Evolutionary conservation across 768 basidiomycete genomes (phyloP).

Genomic region (Boletus subparvulus): DNA sequence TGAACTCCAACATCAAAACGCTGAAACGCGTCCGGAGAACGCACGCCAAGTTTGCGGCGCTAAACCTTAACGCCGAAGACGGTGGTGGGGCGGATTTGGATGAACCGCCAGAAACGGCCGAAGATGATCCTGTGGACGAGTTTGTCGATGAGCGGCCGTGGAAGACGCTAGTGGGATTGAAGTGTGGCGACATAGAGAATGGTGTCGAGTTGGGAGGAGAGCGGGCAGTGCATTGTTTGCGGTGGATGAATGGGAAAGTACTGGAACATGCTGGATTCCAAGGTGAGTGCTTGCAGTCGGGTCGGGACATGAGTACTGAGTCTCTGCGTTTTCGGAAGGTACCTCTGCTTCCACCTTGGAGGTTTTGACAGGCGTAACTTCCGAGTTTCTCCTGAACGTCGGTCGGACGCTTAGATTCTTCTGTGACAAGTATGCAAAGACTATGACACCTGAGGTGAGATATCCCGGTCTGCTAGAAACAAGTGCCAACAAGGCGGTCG

Average conservation of each 20-base stretch:
- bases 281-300: conserved; percentile 47
- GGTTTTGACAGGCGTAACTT: conserved; percentile 70
- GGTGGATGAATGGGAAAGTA: conserved; percentile 73
- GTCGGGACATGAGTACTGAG: conserved; percentile 1
- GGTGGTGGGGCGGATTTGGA: conserved; percentile 37
- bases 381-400: conserved; percentile 82
- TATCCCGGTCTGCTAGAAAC: not conserved
- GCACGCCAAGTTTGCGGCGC: conserved; percentile 65
- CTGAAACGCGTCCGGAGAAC: conserved; percentile 71
- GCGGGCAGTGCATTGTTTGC: conserved; percentile 61
- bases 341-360: conserved; percentile 75
- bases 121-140: conserved; percentile 29
- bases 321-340: conserved; percentile 43
- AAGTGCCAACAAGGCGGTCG: not conserved
- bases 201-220: conserved; percentile 58
- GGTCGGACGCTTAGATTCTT: conserved; percentile 83
- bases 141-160: conserved; percentile 63
- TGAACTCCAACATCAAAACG: conserved; percentile 77
- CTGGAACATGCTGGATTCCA: conserved; percentile 92
- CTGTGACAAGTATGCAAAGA: conserved; percentile 73
- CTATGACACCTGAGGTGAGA: conserved; percentile 83
- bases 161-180: conserved; percentile 33
- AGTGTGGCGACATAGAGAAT: conserved; percentile 4
- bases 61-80: conserved; percentile 41
- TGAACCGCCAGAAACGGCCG: conserved; percentile 33